Conservation (phyloP, 768 basidiomycete species). For the Sporobolomyces roseus region DNA sequence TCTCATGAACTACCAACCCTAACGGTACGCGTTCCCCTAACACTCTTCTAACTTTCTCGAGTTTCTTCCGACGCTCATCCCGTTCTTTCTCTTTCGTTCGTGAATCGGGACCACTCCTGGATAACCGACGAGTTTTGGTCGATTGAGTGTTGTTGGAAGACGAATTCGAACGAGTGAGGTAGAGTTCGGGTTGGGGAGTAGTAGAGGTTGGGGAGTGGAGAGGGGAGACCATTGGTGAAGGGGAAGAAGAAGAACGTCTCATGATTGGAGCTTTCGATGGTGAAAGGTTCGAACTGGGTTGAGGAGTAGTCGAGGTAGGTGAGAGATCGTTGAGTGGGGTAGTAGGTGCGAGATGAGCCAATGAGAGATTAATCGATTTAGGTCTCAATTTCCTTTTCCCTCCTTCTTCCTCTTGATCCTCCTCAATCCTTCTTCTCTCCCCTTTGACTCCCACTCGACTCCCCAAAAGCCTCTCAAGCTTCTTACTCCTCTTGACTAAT, state of each 20-base stretch:
- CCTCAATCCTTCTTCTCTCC: no score
- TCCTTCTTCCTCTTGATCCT: background rate
- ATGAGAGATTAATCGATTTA: conserved; percentile 5
- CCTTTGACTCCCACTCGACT: background rate
- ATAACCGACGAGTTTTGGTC: no score
- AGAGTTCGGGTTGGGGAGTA: background rate
- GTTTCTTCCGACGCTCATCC: conserved; percentile 32
- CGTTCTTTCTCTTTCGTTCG: background rate
- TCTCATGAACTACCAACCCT: conserved; percentile 7
- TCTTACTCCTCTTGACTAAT: conserved; percentile 32
- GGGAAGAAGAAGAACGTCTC: conserved; percentile 26
- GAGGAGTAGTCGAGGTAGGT: background rate
- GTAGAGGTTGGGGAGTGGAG: background rate
- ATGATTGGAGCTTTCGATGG: conserved; percentile 5
- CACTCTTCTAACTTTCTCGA: conserved; percentile 32
- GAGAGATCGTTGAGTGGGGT: background rate
- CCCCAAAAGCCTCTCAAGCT: conserved; percentile 37
- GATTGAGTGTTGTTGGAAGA: background rate
- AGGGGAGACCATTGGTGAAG: conserved; percentile 1
- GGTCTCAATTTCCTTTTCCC: background rate
- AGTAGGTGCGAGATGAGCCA: background rate
- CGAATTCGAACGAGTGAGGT: background rate
- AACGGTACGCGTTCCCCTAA: conserved; percentile 36
- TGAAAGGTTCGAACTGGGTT: background rate
- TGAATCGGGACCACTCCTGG: background rate